These are phyloP conservation scores for Hirsutella rhossiliensis DNA, from an alignment of 2,329 filamentous ascomycete species.

Conservation along the genomic window DNA sequence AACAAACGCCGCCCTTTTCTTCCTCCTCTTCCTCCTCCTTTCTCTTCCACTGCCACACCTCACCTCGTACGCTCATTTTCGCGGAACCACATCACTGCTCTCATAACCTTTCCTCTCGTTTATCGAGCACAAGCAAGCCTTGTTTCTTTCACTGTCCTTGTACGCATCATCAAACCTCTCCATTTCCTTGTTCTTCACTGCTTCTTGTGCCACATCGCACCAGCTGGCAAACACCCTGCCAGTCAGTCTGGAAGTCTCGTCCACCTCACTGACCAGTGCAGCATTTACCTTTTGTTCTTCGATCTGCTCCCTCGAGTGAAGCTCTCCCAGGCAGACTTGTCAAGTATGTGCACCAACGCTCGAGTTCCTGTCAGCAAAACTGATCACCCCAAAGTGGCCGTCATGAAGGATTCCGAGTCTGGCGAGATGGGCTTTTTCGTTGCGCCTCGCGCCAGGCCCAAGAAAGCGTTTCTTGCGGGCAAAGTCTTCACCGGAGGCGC, in stretches of 20 bases:
- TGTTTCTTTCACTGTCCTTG: not conserved
- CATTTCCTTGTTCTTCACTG: not conserved
- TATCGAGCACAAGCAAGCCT: not conserved
- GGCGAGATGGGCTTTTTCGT: slow-evolving; percentile 4
- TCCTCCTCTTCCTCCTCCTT: not conserved
- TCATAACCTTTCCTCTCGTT: not conserved
- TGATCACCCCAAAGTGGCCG: slow-evolving; percentile 13
- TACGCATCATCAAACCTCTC: not conserved
- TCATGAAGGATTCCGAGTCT: slow-evolving; percentile 15
- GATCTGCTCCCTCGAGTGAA: not conserved
- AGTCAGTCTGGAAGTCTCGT: not conserved
- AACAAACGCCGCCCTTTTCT: not conserved
- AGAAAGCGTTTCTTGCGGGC: slow-evolving; percentile 3
- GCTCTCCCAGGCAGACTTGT: slow-evolving; percentile 7
- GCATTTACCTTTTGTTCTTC: not conserved
- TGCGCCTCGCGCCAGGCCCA: not conserved
- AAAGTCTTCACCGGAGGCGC: slow-evolving; percentile 6
- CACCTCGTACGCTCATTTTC: not conserved
- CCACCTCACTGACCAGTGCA: not conserved
- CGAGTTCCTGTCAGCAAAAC: not conserved
- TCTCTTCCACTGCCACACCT: not conserved
- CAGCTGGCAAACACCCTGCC: not conserved
- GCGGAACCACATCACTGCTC: not conserved
- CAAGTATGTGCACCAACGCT: not conserved
- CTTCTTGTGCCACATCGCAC: not conserved